Evolutionary conservation across 306 rosid species (phyloP), one percentile per base, ranked within the genome.

Genomic region (Gastrolobium bilobum): DNA sequence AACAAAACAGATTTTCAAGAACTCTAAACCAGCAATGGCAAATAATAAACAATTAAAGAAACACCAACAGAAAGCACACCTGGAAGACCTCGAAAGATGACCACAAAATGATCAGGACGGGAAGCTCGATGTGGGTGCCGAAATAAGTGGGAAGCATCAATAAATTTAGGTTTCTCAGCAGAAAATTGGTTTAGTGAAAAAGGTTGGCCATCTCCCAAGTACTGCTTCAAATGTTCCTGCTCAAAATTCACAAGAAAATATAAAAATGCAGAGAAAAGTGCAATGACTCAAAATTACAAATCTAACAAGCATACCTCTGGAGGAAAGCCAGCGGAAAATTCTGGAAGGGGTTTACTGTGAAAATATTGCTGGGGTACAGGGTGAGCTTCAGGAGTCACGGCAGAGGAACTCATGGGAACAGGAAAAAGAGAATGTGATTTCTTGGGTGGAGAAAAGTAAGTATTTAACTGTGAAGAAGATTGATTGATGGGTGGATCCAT

Each of bases 11-110:
- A 47, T 54, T 6, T 39, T 14, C 34, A 37, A 56, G 13, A 29
- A 61, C 20, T 47, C 43, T 53, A 37, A 14, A 47, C 38, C 52
- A 71, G 66, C 61, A 77, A 74, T 3, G 38, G 46, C 33, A 43
- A 56, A 72, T 7, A 69, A 43, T 29, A 54, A 50, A 47, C 48
- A 76, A 81, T 1, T 5, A 65, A 53, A 1, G 31, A 72, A 59
- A 42, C 40, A 9, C 6, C 8, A 68, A 58, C 15, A 40, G 14
- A 44, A 40, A 60, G 35, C 72, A 74, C 39, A 95, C 99, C 99
- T 84, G 99, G 98, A 81, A 95, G 97, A 37, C 99, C 99, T 15
- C 98, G 88, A 71, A 95, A 88, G 83, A 95, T 89, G 64, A 93
- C 81, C 70, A 91, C 99, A 65, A 93, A 82, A 83, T 91, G 98